phyloP scores from a whole-genome alignment of 2,329 filamentous ascomycete species.

The Alternaria brassicae region DNA sequence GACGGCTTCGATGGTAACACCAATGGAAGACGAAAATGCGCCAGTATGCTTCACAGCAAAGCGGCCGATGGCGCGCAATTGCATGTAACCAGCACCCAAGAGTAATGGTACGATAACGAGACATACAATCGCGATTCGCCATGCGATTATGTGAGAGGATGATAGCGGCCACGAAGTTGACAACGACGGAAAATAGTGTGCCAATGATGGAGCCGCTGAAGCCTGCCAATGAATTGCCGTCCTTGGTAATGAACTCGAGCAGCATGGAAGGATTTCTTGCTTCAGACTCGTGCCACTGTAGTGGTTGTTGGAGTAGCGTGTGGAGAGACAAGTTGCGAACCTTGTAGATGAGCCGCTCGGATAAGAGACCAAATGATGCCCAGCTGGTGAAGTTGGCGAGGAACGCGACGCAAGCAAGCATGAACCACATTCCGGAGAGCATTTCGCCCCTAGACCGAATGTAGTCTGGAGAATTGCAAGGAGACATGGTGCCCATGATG shows the following conservation, averaged over 20 bases:
- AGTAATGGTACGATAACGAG: conserved; percentile 73
- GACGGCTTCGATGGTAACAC: conserved; percentile 61
- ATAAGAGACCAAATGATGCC: conserved; percentile 63
- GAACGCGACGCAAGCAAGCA: conserved; percentile 66
- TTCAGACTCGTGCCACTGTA: conserved; percentile 74
- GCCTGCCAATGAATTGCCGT: conserved; percentile 70
- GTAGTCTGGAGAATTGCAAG: conserved; percentile 58
- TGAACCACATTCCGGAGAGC: conserved; percentile 66
- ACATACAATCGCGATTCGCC: conserved; percentile 78
- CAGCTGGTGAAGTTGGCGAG: conserved; percentile 68
- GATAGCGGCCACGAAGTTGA: conserved; percentile 73
- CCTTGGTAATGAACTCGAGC: conserved; percentile 72
- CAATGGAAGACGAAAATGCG: conserved; percentile 60
- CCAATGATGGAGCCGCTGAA: conserved; percentile 75
- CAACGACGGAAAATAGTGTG: conserved; percentile 69
- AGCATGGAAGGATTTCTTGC: conserved; percentile 67
- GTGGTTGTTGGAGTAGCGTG: conserved; percentile 69
- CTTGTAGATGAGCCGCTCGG: conserved; percentile 70
- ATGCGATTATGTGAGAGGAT: conserved; percentile 75
- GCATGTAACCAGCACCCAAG: conserved; percentile 72
- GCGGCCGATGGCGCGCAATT: conserved; percentile 66
- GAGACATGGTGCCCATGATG: conserved; percentile 64
- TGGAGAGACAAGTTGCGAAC: conserved; percentile 70
- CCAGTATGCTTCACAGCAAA: conserved; percentile 64
- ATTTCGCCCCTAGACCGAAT: conserved; percentile 61